Conservation (phyloP, 441 rosid genomes). For the Corymbia citriodora region DNA sequence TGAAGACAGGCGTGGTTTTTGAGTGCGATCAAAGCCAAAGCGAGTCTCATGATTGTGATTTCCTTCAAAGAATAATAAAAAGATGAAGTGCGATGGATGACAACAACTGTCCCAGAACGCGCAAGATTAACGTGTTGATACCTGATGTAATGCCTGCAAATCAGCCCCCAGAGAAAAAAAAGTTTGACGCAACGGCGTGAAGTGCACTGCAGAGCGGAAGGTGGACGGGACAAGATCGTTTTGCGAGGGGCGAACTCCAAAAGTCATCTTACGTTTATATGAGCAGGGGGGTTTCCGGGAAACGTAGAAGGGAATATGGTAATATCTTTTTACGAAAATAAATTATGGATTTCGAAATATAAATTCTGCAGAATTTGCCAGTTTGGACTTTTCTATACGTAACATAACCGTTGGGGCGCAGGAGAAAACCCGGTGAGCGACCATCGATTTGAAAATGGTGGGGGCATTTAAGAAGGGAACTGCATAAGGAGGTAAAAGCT, state of each 20-base stretch:
- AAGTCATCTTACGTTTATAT: background rate
- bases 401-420: background rate
- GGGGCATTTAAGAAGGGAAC: background rate
- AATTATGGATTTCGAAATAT: background rate
- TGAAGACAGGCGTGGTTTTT: background rate
- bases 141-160: conserved; percentile 14
- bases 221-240: background rate
- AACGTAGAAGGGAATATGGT: background rate
- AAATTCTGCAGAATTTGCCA: background rate
- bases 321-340: background rate
- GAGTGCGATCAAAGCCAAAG: conserved; percentile 16
- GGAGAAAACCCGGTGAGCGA: background rate
- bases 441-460: background rate
- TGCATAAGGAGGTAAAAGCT: background rate
- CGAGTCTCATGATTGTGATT: background rate
- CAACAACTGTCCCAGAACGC: background rate
- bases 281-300: background rate
- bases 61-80: background rate
- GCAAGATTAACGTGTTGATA: conserved; percentile 8
- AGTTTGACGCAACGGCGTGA: background rate
- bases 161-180: background rate
- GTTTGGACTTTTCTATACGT: background rate
- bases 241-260: background rate
- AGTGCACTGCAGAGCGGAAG: background rate
- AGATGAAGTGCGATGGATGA: background rate